Base-by-base conservation (phyloP, 2,329 filamentous ascomycete species). In the Sporothrix phasma region DNA sequence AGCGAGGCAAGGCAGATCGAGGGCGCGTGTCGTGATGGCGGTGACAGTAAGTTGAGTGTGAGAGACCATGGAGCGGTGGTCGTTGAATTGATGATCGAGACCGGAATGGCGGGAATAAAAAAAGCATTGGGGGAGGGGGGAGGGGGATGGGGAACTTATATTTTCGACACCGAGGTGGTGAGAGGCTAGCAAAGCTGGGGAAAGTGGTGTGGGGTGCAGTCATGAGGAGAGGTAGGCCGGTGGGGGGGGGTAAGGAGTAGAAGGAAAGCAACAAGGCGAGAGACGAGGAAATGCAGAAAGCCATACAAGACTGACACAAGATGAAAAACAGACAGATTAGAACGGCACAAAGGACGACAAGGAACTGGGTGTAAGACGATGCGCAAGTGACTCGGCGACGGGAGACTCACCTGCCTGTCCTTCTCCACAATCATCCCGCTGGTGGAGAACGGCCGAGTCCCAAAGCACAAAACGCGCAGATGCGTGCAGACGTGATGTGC, bases 331-430 rank as follows among this genome's bases (percentile, higher is more conserved):
- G 26, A 54, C 39, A 51, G 46, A 60, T 34, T 51, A 66, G 65
- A 64, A 65, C 60, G 66, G 66, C 68, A 66, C 67, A 69, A 70
- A 71, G 69, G 13, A 17, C 41, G 19, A 26, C 43, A 26, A 68
- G 65, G 66, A 67, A 67, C 46, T 45, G 34, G 17, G 13, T 29
- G 34, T 46, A 43, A 43, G 26, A 51, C 17, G 49, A 54, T 41
- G 54, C 37, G 56, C 26, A 43, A 37, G 46, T 31, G 47, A 46
- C 56, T 54, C 56, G 56, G 51, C 63, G 56, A 41, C 63, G 37
- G 56, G 39, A 61, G 39, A 26, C 47, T 11, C 10, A 37, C 34
- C 3, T 37, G 34, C 34, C 34, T 46, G 54, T 8, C 31, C 13
- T 29, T 29, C 54, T 43, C 54, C 54, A 58, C 54, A 56, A 6